Conservation (phyloP, 192 early-diverging fungal species). For the Tieghemiomyces parasiticus region DNA sequence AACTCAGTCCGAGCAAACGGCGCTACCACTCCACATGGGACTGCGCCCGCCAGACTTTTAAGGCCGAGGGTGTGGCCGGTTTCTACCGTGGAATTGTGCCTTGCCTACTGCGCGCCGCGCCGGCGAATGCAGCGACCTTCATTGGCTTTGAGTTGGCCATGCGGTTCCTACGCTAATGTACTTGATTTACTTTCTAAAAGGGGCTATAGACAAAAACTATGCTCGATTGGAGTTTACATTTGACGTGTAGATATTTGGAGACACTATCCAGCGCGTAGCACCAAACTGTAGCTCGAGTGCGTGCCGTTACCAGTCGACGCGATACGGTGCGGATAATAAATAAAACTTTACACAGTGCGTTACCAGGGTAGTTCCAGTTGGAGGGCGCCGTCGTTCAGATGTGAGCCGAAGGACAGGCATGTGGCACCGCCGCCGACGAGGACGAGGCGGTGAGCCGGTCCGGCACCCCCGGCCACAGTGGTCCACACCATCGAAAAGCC, state of each 20-base stretch:
- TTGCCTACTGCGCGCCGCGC: conserved; percentile 84
- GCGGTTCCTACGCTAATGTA: conserved; percentile 19
- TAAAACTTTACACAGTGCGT: too few relatives aligned
- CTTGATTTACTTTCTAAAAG: too few relatives aligned
- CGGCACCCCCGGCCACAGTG: too few relatives aligned
- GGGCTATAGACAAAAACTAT: too few relatives aligned
- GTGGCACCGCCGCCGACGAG: neutral
- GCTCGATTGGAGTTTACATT: too few relatives aligned
- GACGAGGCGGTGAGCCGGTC: too few relatives aligned
- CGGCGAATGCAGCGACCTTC: conserved; percentile 89
- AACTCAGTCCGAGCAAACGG: conserved; percentile 41
- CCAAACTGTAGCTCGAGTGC: too few relatives aligned
- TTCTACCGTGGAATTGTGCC: conserved; percentile 76
- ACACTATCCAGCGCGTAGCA: too few relatives aligned
- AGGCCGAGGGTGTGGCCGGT: conserved; percentile 66
- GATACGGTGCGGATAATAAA: too few relatives aligned
- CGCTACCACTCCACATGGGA: conserved; percentile 63
- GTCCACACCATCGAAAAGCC: neutral
- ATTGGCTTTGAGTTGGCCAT: conserved; percentile 69
- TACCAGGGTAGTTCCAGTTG: too few relatives aligned
- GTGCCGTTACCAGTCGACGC: too few relatives aligned
- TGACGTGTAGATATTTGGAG: too few relatives aligned
- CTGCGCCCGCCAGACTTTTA: conserved; percentile 62
- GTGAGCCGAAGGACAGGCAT: neutral
- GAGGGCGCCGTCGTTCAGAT: neutral